phyloP scores from a whole-genome alignment of 2,329 filamentous ascomycete genomes.

The Fusarium avenaceum region DNA sequence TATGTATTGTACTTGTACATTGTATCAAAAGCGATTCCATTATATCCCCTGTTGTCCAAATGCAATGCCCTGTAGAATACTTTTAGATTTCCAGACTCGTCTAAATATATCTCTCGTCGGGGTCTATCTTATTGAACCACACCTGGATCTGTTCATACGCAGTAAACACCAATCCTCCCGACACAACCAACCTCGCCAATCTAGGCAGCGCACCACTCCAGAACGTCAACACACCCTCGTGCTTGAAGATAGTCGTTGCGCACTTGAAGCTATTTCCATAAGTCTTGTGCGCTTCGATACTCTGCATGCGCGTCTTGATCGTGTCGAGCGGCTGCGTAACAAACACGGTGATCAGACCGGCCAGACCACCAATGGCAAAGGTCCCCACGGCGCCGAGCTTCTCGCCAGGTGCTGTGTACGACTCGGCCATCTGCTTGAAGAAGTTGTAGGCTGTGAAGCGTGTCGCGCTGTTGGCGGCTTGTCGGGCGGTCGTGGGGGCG shows the following conservation, averaged over 20 bases:
- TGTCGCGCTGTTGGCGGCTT: constrained; percentile 93
- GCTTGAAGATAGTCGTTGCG: constrained; percentile 83
- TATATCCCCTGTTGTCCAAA: constrained; percentile 18
- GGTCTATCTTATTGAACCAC: constrained; percentile 82
- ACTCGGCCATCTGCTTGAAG: constrained; percentile 89
- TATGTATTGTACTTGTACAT: constrained; percentile 47
- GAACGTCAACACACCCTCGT: constrained; percentile 90
- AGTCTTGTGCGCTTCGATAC: constrained; percentile 81
- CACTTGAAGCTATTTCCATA: constrained; percentile 94
- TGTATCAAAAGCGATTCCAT: constrained; percentile 46
- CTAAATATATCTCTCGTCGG: constrained; percentile 85
- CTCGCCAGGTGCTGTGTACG: constrained; percentile 93
- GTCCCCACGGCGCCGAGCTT: constrained; percentile 90
- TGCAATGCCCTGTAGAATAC: constrained; percentile 32
- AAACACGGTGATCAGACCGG: constrained; percentile 91
- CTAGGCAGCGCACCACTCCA: constrained; percentile 95
- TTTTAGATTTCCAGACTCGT: not conserved
- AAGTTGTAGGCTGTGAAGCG: constrained; percentile 93
- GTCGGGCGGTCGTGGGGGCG: constrained; percentile 91
- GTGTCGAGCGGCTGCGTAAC: constrained; percentile 85
- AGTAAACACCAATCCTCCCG: constrained; percentile 96
- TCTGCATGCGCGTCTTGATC: constrained; percentile 98
- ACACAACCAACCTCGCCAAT: constrained; percentile 86
- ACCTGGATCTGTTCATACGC: constrained; percentile 95
- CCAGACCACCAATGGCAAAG: constrained; percentile 89